A percentile compares a stretch with the other conserved stretches of the same genome.
Conservation (phyloP, 352 stramenopile genomes). For the Phytopythium litorale region DNA sequence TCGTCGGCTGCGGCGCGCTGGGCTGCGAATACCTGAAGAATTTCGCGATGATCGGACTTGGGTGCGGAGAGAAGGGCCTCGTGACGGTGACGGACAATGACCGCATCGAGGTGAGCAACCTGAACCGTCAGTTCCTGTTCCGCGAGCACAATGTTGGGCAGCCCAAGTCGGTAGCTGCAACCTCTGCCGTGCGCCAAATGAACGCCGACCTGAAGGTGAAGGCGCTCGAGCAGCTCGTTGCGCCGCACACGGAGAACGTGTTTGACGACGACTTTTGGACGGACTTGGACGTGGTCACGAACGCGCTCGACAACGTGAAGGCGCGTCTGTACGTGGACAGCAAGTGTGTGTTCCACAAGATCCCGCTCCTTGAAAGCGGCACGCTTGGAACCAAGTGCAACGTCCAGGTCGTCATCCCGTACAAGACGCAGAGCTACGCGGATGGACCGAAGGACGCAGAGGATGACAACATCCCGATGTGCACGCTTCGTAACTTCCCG, state of each 20-base stretch:
- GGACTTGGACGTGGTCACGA: conserved; percentile 94
- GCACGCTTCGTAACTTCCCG: conserved; percentile 99
- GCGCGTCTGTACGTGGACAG: conserved; percentile 98
- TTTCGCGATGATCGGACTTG: conserved; percentile 80
- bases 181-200: conserved; percentile 69
- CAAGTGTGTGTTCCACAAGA: conserved; percentile 96
- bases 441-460: conserved; percentile 95
- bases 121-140: conserved; percentile 87
- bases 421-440: conserved; percentile 93
- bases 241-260: conserved; percentile 73
- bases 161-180: conserved; percentile 80
- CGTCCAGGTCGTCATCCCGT: conserved; percentile 88
- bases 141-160: conserved; percentile 85
- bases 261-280: conserved; percentile 85
- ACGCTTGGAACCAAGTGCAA: conserved; percentile 99
- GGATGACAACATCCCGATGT: conserved; percentile 98
- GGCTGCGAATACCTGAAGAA: conserved; percentile 88
- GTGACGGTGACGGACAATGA: conserved; percentile 86
- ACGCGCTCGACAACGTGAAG: conserved; percentile 99
- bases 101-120: conserved; percentile 85
- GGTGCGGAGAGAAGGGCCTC: conserved; percentile 69
- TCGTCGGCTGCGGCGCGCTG: conserved; percentile 77
- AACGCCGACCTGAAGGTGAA: conserved; percentile 76
- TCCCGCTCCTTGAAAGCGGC: conserved; percentile 96
- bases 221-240: conserved; percentile 76